Evolutionary conservation across 1,139 yeast genomes (phyloP).

Genomic region (Scheffersomyces parashehatae): DNA sequence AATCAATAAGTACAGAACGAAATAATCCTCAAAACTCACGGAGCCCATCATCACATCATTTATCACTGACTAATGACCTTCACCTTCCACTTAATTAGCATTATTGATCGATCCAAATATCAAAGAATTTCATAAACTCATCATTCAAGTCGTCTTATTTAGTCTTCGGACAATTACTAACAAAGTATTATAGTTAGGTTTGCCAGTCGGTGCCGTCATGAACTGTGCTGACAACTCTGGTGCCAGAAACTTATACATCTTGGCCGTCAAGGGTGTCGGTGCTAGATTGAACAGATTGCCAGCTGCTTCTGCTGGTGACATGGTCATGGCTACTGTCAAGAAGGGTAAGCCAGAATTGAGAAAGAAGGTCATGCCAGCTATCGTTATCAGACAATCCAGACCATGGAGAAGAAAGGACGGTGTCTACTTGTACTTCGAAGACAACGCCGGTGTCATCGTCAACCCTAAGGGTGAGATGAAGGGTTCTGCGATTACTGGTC

Average conservation of each 20-base stretch:
- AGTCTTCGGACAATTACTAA: constrained; percentile 22
- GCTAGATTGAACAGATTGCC: constrained; percentile 99
- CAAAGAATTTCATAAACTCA: too few relatives aligned
- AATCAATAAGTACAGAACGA: too few relatives aligned
- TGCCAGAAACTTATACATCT: constrained; percentile 98
- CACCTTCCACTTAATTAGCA: too few relatives aligned
- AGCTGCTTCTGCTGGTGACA: constrained; percentile 99
- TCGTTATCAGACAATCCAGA: constrained; percentile 98
- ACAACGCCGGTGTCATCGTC: constrained; percentile 99
- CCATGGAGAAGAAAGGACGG: constrained; percentile 99
- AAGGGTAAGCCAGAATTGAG: constrained; percentile 99
- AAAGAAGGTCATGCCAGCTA: constrained; percentile 99
- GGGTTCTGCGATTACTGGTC: constrained; percentile 99
- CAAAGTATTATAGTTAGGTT: constrained; percentile 70
- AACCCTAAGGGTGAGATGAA: constrained; percentile 99
- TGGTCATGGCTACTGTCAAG: constrained; percentile 99
- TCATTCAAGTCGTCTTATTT: too few relatives aligned
- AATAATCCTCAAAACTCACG: too few relatives aligned
- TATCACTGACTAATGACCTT: too few relatives aligned
- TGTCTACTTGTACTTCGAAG: constrained; percentile 99
- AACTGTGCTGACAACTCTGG: constrained; percentile 99
- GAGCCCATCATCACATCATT: too few relatives aligned
- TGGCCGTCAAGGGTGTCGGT: constrained; percentile 99
- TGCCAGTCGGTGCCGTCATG: constrained; percentile 99
- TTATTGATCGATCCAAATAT: too few relatives aligned